Evolutionary conservation across 768 basidiomycete genomes (phyloP), one percentile per base, ranked within the genome.

Genomic region (Coprinopsis marcescibilis): DNA sequence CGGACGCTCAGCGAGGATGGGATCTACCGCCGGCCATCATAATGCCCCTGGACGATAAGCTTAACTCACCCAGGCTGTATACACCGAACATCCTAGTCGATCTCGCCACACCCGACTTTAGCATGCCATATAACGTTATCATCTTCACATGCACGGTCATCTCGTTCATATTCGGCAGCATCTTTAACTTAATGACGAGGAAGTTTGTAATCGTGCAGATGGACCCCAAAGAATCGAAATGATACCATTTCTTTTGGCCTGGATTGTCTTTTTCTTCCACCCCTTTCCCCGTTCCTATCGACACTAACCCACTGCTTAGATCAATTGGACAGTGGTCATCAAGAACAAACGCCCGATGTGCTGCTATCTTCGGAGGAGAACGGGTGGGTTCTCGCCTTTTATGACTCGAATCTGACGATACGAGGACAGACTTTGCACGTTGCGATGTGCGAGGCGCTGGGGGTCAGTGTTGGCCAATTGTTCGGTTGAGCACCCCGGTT

Each of bases 91-190:
- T 95, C 20, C 79, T 98, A 29, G 80, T 94, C 36, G 91, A 94
- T 62, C 77, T 96, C n/a, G 86, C 95, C n/a, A 92, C 91, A 27
- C 96, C 95, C 0, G 96, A 98, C 63, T 98, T 98, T 62, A 93
- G 89, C 64, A 98, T 98, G 96, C 96, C 96, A 1, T 98, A 98
- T 70, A 99, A 98, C 67, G 95, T 98, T 38, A 97, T 98, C 65
- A 97, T 97, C 58, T 86, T 98, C 72, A 92, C 80, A 49, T 90
- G 86, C 60, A 92, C 91, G 8, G 69, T 97, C 33, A 77, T 96
- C 43, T 92, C 94, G 37, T 80, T 96, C 53, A 81, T 94, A 45
- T 98, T 99, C 65, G 96, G 95, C 48, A 89, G 81, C 57, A 66
- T 95, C 37, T 92, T 97, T 67, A 97, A 97, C 58, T 61, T 83